phyloP scores from a whole-genome alignment of 768 basidiomycete genomes.

The Collybia mongolica region DNA sequence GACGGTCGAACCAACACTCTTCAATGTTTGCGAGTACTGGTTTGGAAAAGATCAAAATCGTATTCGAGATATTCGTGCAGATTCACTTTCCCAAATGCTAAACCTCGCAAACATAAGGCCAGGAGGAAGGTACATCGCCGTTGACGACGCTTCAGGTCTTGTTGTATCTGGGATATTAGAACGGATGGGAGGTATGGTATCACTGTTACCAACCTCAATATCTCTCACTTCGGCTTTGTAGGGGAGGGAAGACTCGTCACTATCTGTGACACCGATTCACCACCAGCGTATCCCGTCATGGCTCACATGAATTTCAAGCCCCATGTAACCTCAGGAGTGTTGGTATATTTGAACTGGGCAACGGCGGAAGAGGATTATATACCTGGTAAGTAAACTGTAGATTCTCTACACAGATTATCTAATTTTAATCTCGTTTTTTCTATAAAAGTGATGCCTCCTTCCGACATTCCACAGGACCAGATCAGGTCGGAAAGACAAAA shows the following conservation, averaged over 20 bases:
- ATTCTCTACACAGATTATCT: not conserved
- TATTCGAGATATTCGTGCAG: constrained; percentile 81
- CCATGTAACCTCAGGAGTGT: constrained; percentile 45
- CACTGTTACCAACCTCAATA: not conserved
- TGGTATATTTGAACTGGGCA: constrained; percentile 87
- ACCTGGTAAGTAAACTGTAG: constrained; percentile 44
- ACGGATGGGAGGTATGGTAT: constrained; percentile 69
- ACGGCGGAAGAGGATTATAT: constrained; percentile 76
- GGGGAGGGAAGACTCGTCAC: constrained; percentile 81
- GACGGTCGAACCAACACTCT: constrained; percentile 83
- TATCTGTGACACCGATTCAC: constrained; percentile 87
- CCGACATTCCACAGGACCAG: constrained; percentile 55
- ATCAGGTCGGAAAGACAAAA: constrained; percentile 74
- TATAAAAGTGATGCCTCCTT: constrained; percentile 52
- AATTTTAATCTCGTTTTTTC: constrained; percentile 4
- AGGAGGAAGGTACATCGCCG: constrained; percentile 83
- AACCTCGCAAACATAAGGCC: constrained; percentile 81
- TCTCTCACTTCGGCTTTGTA: constrained; percentile 23
- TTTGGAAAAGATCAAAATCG: constrained; percentile 79
- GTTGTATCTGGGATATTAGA: constrained; percentile 84
- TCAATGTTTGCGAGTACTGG: constrained; percentile 89
- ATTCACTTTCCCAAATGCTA: constrained; percentile 87
- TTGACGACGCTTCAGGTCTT: constrained; percentile 91
- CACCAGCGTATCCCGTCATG: constrained; percentile 86
- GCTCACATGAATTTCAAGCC: constrained; percentile 83